A percentile compares a stretch with the other conserved stretches of the same genome.
phyloP scores from a whole-genome alignment of 805 yeast genomes.

The Lachancea cidri region DNA sequence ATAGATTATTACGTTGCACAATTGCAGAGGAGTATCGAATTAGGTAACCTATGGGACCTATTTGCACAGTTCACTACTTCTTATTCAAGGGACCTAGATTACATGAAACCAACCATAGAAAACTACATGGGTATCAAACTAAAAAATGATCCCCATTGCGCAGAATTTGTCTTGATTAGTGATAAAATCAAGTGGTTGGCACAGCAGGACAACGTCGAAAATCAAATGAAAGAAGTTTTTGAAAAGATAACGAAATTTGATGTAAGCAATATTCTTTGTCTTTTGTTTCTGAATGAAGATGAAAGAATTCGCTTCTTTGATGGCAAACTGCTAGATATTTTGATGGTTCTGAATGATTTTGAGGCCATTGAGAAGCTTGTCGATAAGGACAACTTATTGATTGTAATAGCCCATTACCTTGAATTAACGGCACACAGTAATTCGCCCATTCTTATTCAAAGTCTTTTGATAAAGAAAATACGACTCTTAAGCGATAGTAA shows the following conservation, averaged over 20 bases:
- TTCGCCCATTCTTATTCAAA: conserved; percentile 11
- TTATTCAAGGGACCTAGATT: conserved; percentile 22
- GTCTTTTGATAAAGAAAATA: conserved; percentile 19
- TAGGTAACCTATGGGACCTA: conserved; percentile 15
- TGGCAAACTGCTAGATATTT: conserved; percentile 14
- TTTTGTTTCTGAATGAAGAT: conserved; percentile 11
- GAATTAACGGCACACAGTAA: conserved; percentile 7
- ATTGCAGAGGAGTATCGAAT: conserved; percentile 17
- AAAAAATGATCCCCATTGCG: conserved; percentile 7
- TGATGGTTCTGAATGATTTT: conserved; percentile 24
- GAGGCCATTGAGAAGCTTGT: conserved; percentile 17
- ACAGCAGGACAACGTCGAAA: neutral
- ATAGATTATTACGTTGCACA: conserved; percentile 22
- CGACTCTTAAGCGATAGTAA: conserved; percentile 8
- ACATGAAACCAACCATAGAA: conserved; percentile 19
- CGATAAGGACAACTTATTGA: conserved; percentile 11
- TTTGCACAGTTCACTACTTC: conserved; percentile 15
- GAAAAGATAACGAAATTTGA: conserved; percentile 15
- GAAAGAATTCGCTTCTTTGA: conserved; percentile 3
- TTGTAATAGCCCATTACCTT: conserved; percentile 18
- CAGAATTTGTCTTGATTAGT: neutral
- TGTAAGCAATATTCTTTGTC: conserved; percentile 13
- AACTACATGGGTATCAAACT: conserved; percentile 19
- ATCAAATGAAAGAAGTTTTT: neutral
- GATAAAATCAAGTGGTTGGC: conserved; percentile 2